A percentile compares a stretch with the other conserved stretches of the same genome.
Evolutionary conservation across 2,329 filamentous ascomycete genomes (phyloP).

Genomic region (Raffaelea deltoideospora): DNA sequence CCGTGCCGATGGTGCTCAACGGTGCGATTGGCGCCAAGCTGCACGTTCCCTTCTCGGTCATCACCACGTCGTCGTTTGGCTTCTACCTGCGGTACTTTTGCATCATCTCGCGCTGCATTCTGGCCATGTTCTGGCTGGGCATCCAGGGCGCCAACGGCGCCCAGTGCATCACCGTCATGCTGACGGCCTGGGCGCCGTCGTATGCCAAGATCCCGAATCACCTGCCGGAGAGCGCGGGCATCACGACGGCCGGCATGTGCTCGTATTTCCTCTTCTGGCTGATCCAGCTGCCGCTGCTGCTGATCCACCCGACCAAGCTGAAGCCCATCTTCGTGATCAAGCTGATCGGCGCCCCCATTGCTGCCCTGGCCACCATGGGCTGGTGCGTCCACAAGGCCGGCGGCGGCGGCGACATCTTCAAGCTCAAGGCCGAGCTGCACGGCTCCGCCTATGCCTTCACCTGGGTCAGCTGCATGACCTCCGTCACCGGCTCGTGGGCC

Average conservation of each 20-base stretch:
- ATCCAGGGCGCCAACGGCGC: slow-evolving; percentile 31
- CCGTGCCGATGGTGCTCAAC: slow-evolving; percentile 34
- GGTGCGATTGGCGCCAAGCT: slow-evolving; percentile 29
- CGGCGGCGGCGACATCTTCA: slow-evolving; percentile 26
- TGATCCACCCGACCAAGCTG: slow-evolving; percentile 10
- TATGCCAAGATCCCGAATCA: slow-evolving; percentile 19
- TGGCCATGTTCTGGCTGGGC: slow-evolving; percentile 25
- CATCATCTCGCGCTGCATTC: slow-evolving; percentile 21
- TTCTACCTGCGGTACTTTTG: slow-evolving; percentile 30
- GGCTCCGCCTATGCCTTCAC: slow-evolving; percentile 29
- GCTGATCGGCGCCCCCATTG: slow-evolving; percentile 35
- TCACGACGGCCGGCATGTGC: slow-evolving; percentile 22
- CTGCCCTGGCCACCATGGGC: slow-evolving; percentile 45
- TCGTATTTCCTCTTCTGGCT: slow-evolving; percentile 23
- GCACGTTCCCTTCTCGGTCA: slow-evolving; percentile 32
- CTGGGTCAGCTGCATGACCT: slow-evolving; percentile 27
- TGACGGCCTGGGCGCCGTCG: slow-evolving; percentile 15
- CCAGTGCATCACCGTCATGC: slow-evolving; percentile 16
- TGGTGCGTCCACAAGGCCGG: slow-evolving; percentile 46
- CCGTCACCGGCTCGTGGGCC: slow-evolving; percentile 27
- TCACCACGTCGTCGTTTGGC: slow-evolving; percentile 27
- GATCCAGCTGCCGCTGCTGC: slow-evolving; percentile 15
- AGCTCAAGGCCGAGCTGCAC: slow-evolving; percentile 14
- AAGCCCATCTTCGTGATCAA: slow-evolving; percentile 29
- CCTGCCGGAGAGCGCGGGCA: slow-evolving; percentile 20